These are phyloP conservation scores for Lunularia cruciata DNA, from an alignment of 225 moss, liverwort and hornwort species.

Conservation along the genomic window DNA sequence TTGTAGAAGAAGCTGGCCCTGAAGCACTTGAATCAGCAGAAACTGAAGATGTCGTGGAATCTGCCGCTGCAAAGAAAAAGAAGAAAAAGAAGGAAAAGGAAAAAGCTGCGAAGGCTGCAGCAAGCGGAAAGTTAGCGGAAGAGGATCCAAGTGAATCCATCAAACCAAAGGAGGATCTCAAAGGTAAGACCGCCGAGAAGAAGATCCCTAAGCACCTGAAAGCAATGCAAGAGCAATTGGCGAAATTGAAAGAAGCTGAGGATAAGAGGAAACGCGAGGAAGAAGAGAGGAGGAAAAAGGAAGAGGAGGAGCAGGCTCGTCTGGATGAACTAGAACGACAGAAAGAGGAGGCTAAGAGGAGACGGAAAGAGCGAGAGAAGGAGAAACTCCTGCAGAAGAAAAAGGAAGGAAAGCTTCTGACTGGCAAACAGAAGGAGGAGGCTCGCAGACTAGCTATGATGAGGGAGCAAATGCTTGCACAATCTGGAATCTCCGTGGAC, in stretches of 20 bases:
- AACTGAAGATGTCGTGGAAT: constrained; percentile 60
- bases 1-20: constrained; percentile 24
- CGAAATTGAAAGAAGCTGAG: constrained; percentile 87
- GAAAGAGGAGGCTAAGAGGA: constrained; percentile 86
- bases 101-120: constrained; percentile 60
- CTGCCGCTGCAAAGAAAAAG: constrained; percentile 95
- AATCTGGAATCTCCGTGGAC: constrained; percentile 59
- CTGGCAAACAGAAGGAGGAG: constrained; percentile 95
- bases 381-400: constrained; percentile 97
- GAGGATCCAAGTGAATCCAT: constrained; percentile 47
- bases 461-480: constrained; percentile 75
- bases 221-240: constrained; percentile 95
- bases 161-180: constrained; percentile 67
- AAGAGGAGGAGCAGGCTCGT: constrained; percentile 86
- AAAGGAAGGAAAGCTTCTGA: constrained; percentile 89
- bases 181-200: constrained; percentile 76
- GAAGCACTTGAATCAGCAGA: constrained; percentile 42
- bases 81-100: constrained; percentile 95
- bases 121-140: constrained; percentile 55
- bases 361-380: constrained; percentile 88
- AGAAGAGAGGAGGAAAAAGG: constrained; percentile 79
- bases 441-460: constrained; percentile 79
- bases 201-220: constrained; percentile 91
- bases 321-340: constrained; percentile 75
- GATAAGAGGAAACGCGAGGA: constrained; percentile 88